Base-by-base conservation (phyloP, 1,139 yeast species). In the Debaryomycetaceae sp. region DNA sequence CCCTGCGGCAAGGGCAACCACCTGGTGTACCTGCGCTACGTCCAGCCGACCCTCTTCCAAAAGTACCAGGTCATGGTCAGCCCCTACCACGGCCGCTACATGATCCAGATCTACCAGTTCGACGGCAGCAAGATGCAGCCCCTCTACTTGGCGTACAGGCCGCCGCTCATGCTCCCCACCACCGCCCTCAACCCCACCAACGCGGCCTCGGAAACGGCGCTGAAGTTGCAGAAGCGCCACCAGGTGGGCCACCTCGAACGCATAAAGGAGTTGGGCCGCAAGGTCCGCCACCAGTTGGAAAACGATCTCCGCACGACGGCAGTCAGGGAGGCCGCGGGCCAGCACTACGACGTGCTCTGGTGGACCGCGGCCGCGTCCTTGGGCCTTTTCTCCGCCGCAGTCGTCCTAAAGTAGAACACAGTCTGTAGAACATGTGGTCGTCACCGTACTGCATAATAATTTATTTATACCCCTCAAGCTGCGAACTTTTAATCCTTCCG, bases 121-220 rank as follows among this genome's bases (percentile, higher is more conserved):
- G 95, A 86, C 51, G 97, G 97, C 14, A 55, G 82, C 14, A 73
- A 73, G 32, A 58, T 81, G 67, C 92, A 85, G 41, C 97, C 98
- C 0, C 57, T 90, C 44, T 90, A 83, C 53, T 68, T 90, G 55
- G 95, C 92, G 3, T 90, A 87, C 61, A 72, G 70, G 47, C 98
- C 98, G 6, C 94, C 98, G 13, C 66, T 80, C 70, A 90, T 90
- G 98, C 71, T 90, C 38, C 98, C 98, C 15, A 90, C 98, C 2
- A 58, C 55, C 32, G 87, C 96, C 1, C 62, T 90, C 65, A 87
- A 86, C 52, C 97, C 97, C 18, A 83, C 95, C 3, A 63, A 64
- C 27, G 47, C 47, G 6, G 59, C 61, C 2, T 57, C 60, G 15
- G 58, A 57, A 27, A 54, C 65, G 19, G 51, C 50, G 28, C 41